A percentile compares a stretch with the other conserved stretches of the same genome.
Conservation (phyloP, 2,329 filamentous ascomycete genomes). For the Trichoderma sp. region DNA sequence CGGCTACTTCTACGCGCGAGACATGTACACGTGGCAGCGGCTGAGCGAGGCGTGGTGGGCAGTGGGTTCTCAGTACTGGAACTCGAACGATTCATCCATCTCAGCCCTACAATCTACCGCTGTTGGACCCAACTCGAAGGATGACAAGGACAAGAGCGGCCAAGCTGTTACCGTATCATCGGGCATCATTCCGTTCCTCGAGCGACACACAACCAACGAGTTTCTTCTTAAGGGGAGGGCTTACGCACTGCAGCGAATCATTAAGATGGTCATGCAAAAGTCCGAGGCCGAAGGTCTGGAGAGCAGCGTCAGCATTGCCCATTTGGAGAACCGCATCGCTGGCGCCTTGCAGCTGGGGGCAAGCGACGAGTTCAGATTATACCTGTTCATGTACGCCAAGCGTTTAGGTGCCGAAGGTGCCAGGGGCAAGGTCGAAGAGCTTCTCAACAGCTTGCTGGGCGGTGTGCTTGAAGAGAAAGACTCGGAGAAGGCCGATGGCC, state of each 20-base stretch:
- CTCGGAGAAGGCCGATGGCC: conserved; percentile 41
- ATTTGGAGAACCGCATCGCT: conserved; percentile 91
- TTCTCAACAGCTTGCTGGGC: conserved; percentile 78
- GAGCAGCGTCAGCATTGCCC: conserved; percentile 85
- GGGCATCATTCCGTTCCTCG: conserved; percentile 88
- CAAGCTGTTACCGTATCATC: conserved; percentile 66
- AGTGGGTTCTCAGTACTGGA: conserved; percentile 97
- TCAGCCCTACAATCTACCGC: conserved; percentile 73
- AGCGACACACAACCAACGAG: conserved; percentile 92
- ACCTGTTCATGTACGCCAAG: conserved; percentile 98
- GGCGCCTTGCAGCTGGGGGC: conserved; percentile 82
- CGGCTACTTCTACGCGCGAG: conserved; percentile 82
- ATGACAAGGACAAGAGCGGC: conserved; percentile 46
- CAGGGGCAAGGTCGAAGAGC: conserved; percentile 85
- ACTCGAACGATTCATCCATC: conserved; percentile 88
- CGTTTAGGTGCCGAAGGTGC: conserved; percentile 87
- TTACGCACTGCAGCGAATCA: conserved; percentile 84
- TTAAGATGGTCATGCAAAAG: conserved; percentile 82
- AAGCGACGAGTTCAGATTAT: conserved; percentile 88
- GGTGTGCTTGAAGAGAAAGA: conserved; percentile 60
- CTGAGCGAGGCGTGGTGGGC: conserved; percentile 99
- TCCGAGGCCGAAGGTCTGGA: conserved; percentile 94
- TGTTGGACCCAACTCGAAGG: conserved; percentile 55
- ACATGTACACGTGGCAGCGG: conserved; percentile 89
- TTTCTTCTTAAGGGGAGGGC: conserved; percentile 87